Base-by-base conservation (phyloP, 2,329 filamentous ascomycete genomes). In the Botryotinia convoluta region DNA sequence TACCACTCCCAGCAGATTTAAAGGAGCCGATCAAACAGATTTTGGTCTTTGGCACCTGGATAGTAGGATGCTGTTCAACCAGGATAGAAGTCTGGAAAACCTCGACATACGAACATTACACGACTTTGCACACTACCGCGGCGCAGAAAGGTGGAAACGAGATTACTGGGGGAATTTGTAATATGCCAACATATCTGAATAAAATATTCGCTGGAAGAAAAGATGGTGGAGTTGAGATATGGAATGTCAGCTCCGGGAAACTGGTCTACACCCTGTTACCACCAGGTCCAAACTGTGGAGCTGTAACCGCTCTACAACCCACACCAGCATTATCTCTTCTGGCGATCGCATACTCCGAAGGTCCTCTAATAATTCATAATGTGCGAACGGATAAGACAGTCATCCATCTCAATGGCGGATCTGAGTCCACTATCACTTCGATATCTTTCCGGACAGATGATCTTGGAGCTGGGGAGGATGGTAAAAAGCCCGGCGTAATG, bases 121-220 rank as follows among this genome's bases (percentile, higher is more conserved):
- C 95, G 0, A 95, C 93, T 0, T 86, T 98, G 65, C 83, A 85
- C 39, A 84, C 88, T 29, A 89, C 88, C 7, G 84, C 87, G 1
- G 84, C 86, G 1, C 84, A 84, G 75, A 85, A 89, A 45, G 87
- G 87, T 32, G 88, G 89, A 72, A 91, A 90, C 77, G 85, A 91
- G 77, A 89, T 98, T 73, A 94, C 92, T 0, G 93, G 93, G 37
- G 90, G 91, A 68, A 87, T 97, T 77, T 92, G 90, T 81, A 97
- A 89, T 79, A 94, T 98, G 91, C 95, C 95, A 1, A 98, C 96
- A 0, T 97, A 94, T 82, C 83, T 99, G 74, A 99, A 99, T 86
- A 99, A 99, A 83, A 89, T 99, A 62, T 94, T 98, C 77, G 92
- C 94, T 4, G 97, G 94, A 16, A 91, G 94, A 78, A 89, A 88